These are phyloP conservation scores for Leishmania aethiopica DNA, from an alignment of 208 protist genomes.

Conservation along the genomic window DNA sequence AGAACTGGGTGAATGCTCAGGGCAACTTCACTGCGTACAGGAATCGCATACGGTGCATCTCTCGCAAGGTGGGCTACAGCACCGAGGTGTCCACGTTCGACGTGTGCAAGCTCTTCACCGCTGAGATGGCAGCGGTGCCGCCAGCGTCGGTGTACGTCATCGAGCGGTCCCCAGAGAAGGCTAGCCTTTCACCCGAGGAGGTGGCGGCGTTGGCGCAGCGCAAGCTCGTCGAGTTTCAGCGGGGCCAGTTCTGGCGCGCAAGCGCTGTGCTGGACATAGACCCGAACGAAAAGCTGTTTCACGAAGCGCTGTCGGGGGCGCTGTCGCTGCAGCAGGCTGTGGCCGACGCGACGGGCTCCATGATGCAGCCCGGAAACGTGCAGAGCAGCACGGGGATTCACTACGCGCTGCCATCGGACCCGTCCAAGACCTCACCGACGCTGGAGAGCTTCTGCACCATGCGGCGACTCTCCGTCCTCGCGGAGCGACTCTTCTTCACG, in stretches of 20 bases:
- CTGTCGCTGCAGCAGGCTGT: slow-evolving; percentile 64
- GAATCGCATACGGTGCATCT: slow-evolving; percentile 65
- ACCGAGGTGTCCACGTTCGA: slow-evolving; percentile 85
- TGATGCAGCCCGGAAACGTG: slow-evolving; percentile 87
- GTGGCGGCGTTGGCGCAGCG: slow-evolving; percentile 21
- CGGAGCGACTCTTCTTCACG: slow-evolving; percentile 64
- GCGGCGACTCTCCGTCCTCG: slow-evolving; percentile 57
- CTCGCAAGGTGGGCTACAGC: slow-evolving; percentile 73
- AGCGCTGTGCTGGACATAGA: slow-evolving; percentile 78
- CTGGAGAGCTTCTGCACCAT: slow-evolving; percentile 78
- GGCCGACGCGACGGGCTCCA: slow-evolving; percentile 62
- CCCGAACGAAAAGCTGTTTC: slow-evolving; percentile 69
- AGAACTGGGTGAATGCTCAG: slow-evolving; percentile 39
- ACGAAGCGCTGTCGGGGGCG: slow-evolving; percentile 61
- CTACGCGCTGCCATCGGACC: slow-evolving; percentile 71
- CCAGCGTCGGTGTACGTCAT: slow-evolving; percentile 41
- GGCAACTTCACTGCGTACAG: slow-evolving; percentile 34
- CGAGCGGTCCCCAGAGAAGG: slow-evolving; percentile 10
- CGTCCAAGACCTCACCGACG: slow-evolving; percentile 60
- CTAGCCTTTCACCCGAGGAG: slow-evolving; percentile 11
- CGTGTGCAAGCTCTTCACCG: slow-evolving; percentile 72
- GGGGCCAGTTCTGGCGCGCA: slow-evolving; percentile 81
- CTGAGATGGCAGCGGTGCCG: slow-evolving; percentile 54
- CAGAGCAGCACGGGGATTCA: slow-evolving; percentile 83
- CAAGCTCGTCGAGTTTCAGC: slow-evolving; percentile 60